These are phyloP conservation scores for Dothideomycetes sp. DNA, from an alignment of 2,329 filamentous ascomycete genomes.

Conservation along the genomic window DNA sequence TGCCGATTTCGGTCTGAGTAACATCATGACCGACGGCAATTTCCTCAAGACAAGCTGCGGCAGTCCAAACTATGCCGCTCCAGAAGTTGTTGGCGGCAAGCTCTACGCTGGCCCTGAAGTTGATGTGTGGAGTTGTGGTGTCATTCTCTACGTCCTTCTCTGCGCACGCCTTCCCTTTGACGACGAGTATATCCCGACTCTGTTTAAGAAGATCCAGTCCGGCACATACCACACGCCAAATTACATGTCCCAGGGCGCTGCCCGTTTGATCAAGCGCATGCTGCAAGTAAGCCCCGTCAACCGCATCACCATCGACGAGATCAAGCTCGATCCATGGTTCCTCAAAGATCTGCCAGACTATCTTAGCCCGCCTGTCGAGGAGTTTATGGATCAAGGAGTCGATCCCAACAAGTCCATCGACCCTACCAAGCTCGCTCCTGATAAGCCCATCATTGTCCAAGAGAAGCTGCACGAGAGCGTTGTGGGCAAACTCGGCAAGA, in stretches of 20 bases:
- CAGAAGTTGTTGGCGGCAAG: slow-evolving; percentile 96
- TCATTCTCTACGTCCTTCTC: slow-evolving; percentile 58
- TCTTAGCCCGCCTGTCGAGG: slow-evolving; percentile 76
- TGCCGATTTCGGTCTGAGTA: slow-evolving; percentile 95
- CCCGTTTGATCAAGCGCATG: slow-evolving; percentile 80
- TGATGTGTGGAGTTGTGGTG: slow-evolving; percentile 86
- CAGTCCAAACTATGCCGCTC: slow-evolving; percentile 95
- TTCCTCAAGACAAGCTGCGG: slow-evolving; percentile 98
- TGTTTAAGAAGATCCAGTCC: slow-evolving; percentile 96
- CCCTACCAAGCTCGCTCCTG: slow-evolving; percentile 69
- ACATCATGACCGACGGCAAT: slow-evolving; percentile 99
- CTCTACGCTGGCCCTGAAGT: slow-evolving; percentile 95
- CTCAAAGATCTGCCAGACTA: slow-evolving; percentile 77
- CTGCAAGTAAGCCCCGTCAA: slow-evolving; percentile 91
- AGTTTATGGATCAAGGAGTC: slow-evolving; percentile 88
- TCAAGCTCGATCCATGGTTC: slow-evolving; percentile 91
- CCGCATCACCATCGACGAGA: slow-evolving; percentile 87
- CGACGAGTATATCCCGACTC: slow-evolving; percentile 92
- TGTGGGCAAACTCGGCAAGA: slow-evolving; percentile 91
- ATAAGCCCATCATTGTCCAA: slow-evolving; percentile 67
- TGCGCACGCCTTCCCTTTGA: slow-evolving; percentile 76
- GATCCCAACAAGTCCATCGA: slow-evolving; percentile 88
- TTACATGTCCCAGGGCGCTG: slow-evolving; percentile 80
- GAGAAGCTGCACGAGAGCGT: slow-evolving; percentile 88
- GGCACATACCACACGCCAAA: slow-evolving; percentile 87